phyloP scores from a whole-genome alignment of 73 alveolate genomes.

The Paramecium sexaurelia region DNA sequence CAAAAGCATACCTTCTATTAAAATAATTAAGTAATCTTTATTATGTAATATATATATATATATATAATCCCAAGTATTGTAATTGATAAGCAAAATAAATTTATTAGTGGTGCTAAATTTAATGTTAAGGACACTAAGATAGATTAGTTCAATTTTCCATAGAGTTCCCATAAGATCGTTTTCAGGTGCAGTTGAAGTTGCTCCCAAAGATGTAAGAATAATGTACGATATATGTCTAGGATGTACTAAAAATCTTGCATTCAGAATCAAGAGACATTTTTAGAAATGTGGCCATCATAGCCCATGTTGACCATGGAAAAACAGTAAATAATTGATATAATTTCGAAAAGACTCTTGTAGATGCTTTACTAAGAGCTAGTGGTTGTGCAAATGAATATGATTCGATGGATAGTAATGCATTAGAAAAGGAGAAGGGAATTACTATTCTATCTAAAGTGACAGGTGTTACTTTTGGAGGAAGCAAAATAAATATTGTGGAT shows the following conservation, averaged over 20 bases:
- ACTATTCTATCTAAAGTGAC: conserved; percentile 78
- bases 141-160: conserved; percentile 16
- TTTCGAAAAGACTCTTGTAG: conserved; percentile 71
- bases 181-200: background rate
- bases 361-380: conserved; percentile 75
- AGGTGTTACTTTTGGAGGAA: conserved; percentile 72
- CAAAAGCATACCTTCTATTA: conserved; percentile 44
- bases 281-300: conserved; percentile 82
- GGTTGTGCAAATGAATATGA: conserved; percentile 73
- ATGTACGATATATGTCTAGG: background rate
- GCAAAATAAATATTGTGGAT: conserved; percentile 76
- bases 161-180: background rate
- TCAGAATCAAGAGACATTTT: conserved; percentile 58
- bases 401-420: conserved; percentile 77
- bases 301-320: conserved; percentile 84
- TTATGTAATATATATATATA: background rate
- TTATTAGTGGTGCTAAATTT: conserved; percentile 43
- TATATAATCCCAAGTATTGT: background rate
- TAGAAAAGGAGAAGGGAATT: conserved; percentile 80
- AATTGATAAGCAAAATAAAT: conserved; percentile 7
- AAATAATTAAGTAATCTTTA: background rate
- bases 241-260: conserved; percentile 25
- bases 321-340: conserved; percentile 33
- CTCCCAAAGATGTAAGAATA: background rate
- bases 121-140: background rate